Percentiles rank a stretch among this genome's conserved stretches.
Conservation (phyloP, 148 eudicot genomes). For the Gaultheria prostrata region DNA sequence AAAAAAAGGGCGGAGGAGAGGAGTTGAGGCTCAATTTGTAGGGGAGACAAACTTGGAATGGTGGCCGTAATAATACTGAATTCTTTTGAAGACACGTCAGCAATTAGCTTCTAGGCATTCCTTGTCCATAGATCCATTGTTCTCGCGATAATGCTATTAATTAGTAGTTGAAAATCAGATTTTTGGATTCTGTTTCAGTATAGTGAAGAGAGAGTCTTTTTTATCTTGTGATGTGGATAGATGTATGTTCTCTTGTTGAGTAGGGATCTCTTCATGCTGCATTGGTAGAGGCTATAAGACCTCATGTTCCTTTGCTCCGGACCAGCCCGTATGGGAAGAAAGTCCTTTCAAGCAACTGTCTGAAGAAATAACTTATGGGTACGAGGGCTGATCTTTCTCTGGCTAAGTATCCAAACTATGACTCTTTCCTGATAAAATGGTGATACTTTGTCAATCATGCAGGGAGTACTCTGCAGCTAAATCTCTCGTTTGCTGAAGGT, state of each 20-base stretch:
- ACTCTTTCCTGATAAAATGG: not conserved
- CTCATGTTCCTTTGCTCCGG: conserved; percentile 30
- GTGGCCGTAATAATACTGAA: not conserved
- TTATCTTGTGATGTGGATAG: conserved; percentile 7
- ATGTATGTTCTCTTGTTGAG: conserved; percentile 4
- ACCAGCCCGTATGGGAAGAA: conserved; percentile 42
- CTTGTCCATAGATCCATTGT: not conserved
- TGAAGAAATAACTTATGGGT: conserved; percentile 23
- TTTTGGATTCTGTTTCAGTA: not conserved
- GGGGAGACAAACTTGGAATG: not conserved
- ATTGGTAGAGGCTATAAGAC: conserved; percentile 39
- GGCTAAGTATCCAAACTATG: conserved; percentile 3
- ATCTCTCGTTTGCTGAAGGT: not conserved
- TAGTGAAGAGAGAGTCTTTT: not conserved
- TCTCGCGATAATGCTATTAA: not conserved
- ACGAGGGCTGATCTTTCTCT: conserved; percentile 8
- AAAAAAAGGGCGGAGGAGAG: not conserved
- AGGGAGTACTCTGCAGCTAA: conserved; percentile 7
- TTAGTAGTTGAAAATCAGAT: not conserved
- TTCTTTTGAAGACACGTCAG: not conserved
- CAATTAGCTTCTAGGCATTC: conserved; percentile 5
- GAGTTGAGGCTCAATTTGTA: not conserved
- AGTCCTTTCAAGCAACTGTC: conserved; percentile 32
- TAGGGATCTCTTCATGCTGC: conserved; percentile 37
- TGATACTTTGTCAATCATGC: not conserved